Evolutionary conservation across 2,329 filamentous ascomycete species (phyloP).

Genomic region (Paraphaeosphaeria sporulosa): DNA sequence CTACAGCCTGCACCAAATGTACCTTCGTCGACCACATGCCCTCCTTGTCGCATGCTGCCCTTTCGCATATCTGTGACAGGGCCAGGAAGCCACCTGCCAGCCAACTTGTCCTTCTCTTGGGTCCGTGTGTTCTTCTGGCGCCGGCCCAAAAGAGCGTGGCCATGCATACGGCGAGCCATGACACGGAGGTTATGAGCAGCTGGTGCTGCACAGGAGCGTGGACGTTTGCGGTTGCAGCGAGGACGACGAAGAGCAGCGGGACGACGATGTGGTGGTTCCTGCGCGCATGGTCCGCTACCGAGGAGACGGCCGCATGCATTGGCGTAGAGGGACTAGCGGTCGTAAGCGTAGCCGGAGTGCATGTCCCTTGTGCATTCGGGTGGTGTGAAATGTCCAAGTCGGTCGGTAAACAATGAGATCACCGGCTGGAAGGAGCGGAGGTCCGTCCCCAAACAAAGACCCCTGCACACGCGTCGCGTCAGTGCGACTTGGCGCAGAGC

Average conservation of each 20-base stretch:
- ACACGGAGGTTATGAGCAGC: constrained; percentile 52
- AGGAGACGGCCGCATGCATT: constrained; percentile 48
- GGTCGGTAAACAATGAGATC: constrained; percentile 1
- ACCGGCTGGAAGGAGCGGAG: neutral
- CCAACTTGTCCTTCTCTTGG: constrained; percentile 45
- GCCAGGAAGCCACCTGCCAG: constrained; percentile 52
- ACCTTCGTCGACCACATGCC: constrained; percentile 58
- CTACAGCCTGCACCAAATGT: constrained; percentile 11
- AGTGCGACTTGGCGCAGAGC: neutral
- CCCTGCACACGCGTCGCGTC: neutral
- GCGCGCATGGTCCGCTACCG: constrained; percentile 41
- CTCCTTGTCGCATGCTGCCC: constrained; percentile 52
- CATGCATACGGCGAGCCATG: constrained; percentile 53
- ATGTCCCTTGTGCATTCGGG: constrained; percentile 21
- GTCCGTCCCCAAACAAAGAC: neutral
- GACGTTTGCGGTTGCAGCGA: constrained; percentile 44
- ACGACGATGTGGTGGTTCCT: constrained; percentile 42
- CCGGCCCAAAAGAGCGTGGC: constrained; percentile 44
- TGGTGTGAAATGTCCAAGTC: neutral
- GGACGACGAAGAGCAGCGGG: constrained; percentile 44
- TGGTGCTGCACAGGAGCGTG: constrained; percentile 49
- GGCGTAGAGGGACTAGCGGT: constrained; percentile 39
- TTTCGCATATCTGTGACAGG: constrained; percentile 53
- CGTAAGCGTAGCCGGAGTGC: constrained; percentile 33
- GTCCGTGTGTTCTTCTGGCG: constrained; percentile 36